phyloP scores from a whole-genome alignment of 1,139 yeast genomes.

The Suhomyces bribrorum region DNA sequence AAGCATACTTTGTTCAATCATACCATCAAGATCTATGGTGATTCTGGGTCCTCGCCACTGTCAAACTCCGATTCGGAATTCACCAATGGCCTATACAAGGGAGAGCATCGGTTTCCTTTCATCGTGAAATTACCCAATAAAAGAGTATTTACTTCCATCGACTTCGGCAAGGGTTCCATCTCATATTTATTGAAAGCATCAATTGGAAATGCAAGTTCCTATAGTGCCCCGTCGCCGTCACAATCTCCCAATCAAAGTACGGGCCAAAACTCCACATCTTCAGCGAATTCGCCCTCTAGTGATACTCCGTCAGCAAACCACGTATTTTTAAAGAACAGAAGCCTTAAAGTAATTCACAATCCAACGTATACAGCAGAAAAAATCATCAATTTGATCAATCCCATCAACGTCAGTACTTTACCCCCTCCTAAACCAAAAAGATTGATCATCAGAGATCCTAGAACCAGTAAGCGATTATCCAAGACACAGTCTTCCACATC shows the following conservation, averaged over 20 bases:
- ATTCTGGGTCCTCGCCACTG: slow-evolving; percentile 3
- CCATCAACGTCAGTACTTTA: slow-evolving; percentile 68
- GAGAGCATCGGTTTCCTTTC: slow-evolving; percentile 88
- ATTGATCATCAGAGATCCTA: slow-evolving; percentile 56
- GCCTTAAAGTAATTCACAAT: slow-evolving; percentile 21
- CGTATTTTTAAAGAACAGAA: slow-evolving; percentile 24
- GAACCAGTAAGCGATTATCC: slow-evolving; percentile 27
- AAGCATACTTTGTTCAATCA: slow-evolving; percentile 62
- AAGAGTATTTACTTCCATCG: slow-evolving; percentile 71
- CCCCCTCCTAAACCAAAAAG: slow-evolving; percentile 70
- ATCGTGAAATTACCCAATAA: slow-evolving; percentile 73
- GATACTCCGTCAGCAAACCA: slow-evolving; percentile 14
- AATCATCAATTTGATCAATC: slow-evolving; percentile 62
- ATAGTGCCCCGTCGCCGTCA: slow-evolving; percentile 5
- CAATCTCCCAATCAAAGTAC: slow-evolving; percentile 3
- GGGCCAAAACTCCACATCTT: slow-evolving; percentile 4
- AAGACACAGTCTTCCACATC: slow-evolving; percentile 56
- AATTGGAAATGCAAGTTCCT: slow-evolving; percentile 34
- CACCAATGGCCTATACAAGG: slow-evolving; percentile 59
- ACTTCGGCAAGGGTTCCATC: slow-evolving; percentile 86
- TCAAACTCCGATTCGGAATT: slow-evolving; percentile 19
- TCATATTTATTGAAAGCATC: slow-evolving; percentile 63
- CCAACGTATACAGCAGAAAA: slow-evolving; percentile 52
- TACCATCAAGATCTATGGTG: slow-evolving; percentile 68
- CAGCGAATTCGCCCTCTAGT: slow-evolving; percentile 2